A percentile compares a stretch with the other conserved stretches of the same genome.
Evolutionary conservation across 306 rosid genomes (phyloP).

Genomic region (Castanospermum australe): DNA sequence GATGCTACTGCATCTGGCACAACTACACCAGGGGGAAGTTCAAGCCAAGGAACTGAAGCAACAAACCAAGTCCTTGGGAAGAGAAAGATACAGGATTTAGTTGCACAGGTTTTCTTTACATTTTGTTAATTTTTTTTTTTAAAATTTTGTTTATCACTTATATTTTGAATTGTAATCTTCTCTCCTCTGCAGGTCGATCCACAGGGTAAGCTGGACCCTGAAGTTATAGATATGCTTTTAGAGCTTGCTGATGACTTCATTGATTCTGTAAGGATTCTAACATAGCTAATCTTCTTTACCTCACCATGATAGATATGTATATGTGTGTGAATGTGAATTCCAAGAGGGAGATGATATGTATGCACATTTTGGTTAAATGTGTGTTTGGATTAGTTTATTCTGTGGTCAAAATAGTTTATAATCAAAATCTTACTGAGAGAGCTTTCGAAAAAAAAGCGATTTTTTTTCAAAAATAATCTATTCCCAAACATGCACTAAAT

Average conservation of each 20-base stretch:
- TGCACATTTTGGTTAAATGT: neutral
- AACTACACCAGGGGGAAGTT: constrained; percentile 98
- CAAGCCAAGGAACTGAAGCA: constrained; percentile 98
- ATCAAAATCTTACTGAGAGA: too few relatives aligned
- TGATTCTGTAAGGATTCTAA: constrained; percentile 72
- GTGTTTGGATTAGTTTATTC: too few relatives aligned
- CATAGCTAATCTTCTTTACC: neutral
- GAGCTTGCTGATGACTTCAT: constrained; percentile 97
- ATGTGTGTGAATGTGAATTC: neutral
- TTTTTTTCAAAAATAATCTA: too few relatives aligned
- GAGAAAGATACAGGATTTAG: constrained; percentile 98
- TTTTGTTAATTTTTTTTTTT: neutral
- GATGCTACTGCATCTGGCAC: constrained; percentile 95
- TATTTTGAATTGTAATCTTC: constrained; percentile 22
- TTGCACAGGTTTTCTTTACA: constrained; percentile 70
- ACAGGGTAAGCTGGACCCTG: constrained; percentile 84
- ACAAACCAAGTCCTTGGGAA: constrained; percentile 98
- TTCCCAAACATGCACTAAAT: too few relatives aligned
- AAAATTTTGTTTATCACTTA: constrained; percentile 14
- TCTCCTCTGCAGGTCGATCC: constrained; percentile 72
- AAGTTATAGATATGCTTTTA: constrained; percentile 84
- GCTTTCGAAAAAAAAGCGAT: too few relatives aligned
- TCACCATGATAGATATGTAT: neutral
- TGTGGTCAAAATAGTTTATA: too few relatives aligned
- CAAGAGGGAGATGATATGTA: neutral